These are phyloP conservation scores for Tardiomyces blankii DNA, from an alignment of 1,139 yeast genomes.

Conservation along the genomic window DNA sequence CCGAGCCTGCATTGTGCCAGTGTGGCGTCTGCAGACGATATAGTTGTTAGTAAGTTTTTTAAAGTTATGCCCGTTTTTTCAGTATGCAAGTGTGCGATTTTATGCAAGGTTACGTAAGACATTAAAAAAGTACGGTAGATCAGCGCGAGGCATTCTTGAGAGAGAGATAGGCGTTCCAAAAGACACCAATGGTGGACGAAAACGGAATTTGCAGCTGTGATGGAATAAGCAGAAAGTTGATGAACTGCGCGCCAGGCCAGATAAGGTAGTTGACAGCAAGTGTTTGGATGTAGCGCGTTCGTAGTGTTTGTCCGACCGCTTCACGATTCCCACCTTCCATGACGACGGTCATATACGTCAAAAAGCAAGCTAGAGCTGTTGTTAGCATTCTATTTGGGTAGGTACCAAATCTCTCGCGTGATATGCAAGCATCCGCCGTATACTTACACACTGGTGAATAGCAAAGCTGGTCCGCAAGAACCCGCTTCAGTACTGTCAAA, in stretches of 20 bases:
- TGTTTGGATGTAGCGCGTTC: slow-evolving; percentile 61
- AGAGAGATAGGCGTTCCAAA: slow-evolving; percentile 88
- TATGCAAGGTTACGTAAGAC: too few relatives aligned
- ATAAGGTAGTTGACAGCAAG: slow-evolving; percentile 68
- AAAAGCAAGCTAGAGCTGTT: slow-evolving; percentile 54
- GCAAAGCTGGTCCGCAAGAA: slow-evolving; percentile 77
- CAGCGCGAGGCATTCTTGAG: slow-evolving; percentile 42
- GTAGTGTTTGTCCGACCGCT: slow-evolving; percentile 52
- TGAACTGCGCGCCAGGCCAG: slow-evolving; percentile 94
- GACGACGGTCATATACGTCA: slow-evolving; percentile 72
- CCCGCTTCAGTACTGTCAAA: slow-evolving; percentile 75
- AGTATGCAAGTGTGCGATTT: too few relatives aligned
- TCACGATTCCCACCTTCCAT: slow-evolving; percentile 64
- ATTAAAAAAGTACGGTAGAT: too few relatives aligned
- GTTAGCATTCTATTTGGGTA: slow-evolving; percentile 2
- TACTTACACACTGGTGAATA: slow-evolving; percentile 60
- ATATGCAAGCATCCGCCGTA: background rate
- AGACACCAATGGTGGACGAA: slow-evolving; percentile 76
- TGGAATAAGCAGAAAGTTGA: slow-evolving; percentile 77
- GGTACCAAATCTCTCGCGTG: background rate
- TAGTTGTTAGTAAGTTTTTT: too few relatives aligned
- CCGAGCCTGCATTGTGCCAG: too few relatives aligned
- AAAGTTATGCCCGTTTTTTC: too few relatives aligned
- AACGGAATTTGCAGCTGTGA: slow-evolving; percentile 79
- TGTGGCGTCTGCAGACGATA: too few relatives aligned